Conservation (phyloP, 2,329 filamentous ascomycete genomes). For the Paecilomyces niveus region DNA sequence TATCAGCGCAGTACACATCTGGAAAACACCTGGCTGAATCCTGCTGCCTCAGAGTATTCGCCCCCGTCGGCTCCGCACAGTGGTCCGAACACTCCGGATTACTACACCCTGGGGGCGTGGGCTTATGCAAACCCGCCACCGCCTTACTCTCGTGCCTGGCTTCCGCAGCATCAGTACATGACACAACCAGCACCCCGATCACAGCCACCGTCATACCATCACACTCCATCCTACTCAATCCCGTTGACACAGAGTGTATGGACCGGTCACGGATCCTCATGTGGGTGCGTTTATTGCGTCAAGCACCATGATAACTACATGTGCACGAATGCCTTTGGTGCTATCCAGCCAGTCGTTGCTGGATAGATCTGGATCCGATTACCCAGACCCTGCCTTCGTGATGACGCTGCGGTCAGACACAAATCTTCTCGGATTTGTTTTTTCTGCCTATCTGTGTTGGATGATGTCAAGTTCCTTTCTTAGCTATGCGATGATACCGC, state of each 20-base stretch:
- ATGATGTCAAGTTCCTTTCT: not conserved
- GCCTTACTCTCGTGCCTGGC: constrained; percentile 34
- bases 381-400: not conserved
- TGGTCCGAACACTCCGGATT: constrained; percentile 41
- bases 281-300: constrained; percentile 41
- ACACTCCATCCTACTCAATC: constrained; percentile 41
- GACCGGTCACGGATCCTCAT: constrained; percentile 41
- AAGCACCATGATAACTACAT: constrained; percentile 46
- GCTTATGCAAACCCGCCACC: constrained; percentile 35
- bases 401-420: not conserved
- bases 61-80: constrained; percentile 44
- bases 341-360: constrained; percentile 40
- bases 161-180: constrained; percentile 28
- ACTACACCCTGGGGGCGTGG: constrained; percentile 39
- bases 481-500: not conserved
- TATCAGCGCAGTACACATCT: constrained; percentile 39
- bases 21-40: constrained; percentile 47
- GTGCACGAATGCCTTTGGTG: constrained; percentile 33
- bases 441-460: not conserved
- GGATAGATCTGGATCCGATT: constrained; percentile 15
- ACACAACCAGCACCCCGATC: constrained; percentile 31
- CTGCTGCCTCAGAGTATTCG: constrained; percentile 44
- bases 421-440: not conserved
- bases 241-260: constrained; percentile 42
- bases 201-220: constrained; percentile 40